Conservation (phyloP, 192 early-diverging fungal species). For the Umbelopsis sp. region DNA sequence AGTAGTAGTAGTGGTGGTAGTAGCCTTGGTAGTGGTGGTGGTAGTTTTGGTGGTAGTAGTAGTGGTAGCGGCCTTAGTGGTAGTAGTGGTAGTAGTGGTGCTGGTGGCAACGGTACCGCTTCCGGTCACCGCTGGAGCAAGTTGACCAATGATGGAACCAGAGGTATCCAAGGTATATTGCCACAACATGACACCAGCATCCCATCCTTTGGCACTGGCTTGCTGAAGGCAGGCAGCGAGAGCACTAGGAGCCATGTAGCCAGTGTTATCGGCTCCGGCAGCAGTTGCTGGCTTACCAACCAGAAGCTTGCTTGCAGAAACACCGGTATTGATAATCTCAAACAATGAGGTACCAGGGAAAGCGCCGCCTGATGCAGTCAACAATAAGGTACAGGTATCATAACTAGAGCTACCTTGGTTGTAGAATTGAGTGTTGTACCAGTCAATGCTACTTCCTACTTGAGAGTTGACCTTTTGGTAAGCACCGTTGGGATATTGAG, state of each 20-base stretch:
- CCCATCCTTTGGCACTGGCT: constrained; percentile 42
- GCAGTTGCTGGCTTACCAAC: constrained; percentile 44
- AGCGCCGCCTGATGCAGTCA: constrained; percentile 39
- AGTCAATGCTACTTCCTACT: constrained; percentile 40
- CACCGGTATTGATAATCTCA: constrained; percentile 32
- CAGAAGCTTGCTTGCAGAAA: constrained; percentile 32
- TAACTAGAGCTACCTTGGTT: constrained; percentile 38
- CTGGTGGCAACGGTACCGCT: not conserved
- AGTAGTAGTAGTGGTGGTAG: constrained; percentile 1
- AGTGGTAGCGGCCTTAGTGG: not conserved
- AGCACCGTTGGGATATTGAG: constrained; percentile 39
- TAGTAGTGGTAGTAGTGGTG: constrained; percentile 14
- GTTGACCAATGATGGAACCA: constrained; percentile 28
- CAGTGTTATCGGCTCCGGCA: constrained; percentile 41
- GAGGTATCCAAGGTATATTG: constrained; percentile 37
- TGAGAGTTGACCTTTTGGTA: constrained; percentile 34
- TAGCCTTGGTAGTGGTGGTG: not conserved
- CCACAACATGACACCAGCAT: constrained; percentile 45
- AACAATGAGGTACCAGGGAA: constrained; percentile 40
- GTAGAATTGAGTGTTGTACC: constrained; percentile 44
- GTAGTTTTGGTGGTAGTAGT: constrained; percentile 15
- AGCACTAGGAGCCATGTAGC: constrained; percentile 31
- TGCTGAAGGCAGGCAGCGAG: constrained; percentile 36
- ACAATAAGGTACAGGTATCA: constrained; percentile 35
- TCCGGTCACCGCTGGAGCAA: constrained; percentile 10